Conservation (phyloP, 1,284 basidiomycete genomes). For the Retiboletus flavoniger region DNA sequence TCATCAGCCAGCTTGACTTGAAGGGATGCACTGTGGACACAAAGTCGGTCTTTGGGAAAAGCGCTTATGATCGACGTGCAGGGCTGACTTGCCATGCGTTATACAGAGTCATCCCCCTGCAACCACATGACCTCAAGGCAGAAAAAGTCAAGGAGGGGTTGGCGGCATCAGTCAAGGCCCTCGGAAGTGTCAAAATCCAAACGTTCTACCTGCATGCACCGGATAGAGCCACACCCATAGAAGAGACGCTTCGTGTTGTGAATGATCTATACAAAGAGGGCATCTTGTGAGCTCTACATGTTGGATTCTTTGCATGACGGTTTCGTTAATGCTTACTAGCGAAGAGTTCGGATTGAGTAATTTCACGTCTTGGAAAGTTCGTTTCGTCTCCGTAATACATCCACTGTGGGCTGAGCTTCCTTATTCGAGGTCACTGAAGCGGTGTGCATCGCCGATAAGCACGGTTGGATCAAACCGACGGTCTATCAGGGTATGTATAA, state of each 20-base stretch:
- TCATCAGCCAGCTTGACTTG: slow-evolving; percentile 29
- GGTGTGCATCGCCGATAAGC: slow-evolving; percentile 31
- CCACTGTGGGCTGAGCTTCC: not conserved
- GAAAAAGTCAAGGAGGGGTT: slow-evolving; percentile 25
- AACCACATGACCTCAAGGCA: slow-evolving; percentile 22
- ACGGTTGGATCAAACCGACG: slow-evolving; percentile 37
- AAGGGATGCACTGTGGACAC: slow-evolving; percentile 34
- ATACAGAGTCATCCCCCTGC: slow-evolving; percentile 25
- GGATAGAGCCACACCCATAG: slow-evolving; percentile 28
- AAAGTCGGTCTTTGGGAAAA: slow-evolving; percentile 16
- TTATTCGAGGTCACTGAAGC: slow-evolving; percentile 36
- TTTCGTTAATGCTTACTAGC: slow-evolving; percentile 24
- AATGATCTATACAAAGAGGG: slow-evolving; percentile 43
- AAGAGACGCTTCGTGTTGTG: slow-evolving; percentile 41
- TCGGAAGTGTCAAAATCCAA: slow-evolving; percentile 24
- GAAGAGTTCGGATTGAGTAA: slow-evolving; percentile 46
- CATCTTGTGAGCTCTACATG: slow-evolving; percentile 34
- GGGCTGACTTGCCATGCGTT: not conserved
- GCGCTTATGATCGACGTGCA: not conserved
- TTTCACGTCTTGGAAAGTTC: slow-evolving; percentile 42
- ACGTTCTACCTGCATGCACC: slow-evolving; percentile 31
- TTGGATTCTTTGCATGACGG: not conserved
- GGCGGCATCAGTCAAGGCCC: slow-evolving; percentile 20
- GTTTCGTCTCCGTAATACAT: not conserved
- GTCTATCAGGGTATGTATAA: slow-evolving; percentile 41